Conservation (phyloP, 192 early-diverging fungal species). For the Coemansia sp. region DNA sequence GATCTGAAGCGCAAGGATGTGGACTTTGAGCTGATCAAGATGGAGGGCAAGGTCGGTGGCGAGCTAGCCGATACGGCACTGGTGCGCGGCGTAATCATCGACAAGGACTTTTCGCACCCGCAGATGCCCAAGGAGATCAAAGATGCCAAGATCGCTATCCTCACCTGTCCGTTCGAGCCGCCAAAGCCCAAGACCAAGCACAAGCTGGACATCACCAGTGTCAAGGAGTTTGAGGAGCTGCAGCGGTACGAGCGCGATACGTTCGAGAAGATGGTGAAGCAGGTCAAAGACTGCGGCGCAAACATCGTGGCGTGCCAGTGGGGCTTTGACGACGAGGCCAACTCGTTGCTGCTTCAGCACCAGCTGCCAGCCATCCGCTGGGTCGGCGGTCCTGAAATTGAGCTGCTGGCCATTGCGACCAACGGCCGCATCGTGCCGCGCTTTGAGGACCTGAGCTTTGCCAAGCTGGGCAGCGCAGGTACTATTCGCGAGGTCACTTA, state of each 20-base stretch:
- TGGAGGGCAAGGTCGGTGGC: constrained; percentile 98
- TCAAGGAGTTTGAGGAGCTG: constrained; percentile 98
- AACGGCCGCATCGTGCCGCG: constrained; percentile 99
- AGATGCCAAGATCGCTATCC: constrained; percentile 96
- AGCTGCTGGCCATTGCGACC: constrained; percentile 99
- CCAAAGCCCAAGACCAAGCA: constrained; percentile 99
- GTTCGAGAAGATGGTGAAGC: constrained; percentile 95
- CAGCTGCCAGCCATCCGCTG: constrained; percentile 96
- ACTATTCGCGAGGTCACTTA: constrained; percentile 82
- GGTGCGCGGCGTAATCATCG: constrained; percentile 97
- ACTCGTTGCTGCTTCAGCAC: constrained; percentile 98
- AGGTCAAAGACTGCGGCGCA: constrained; percentile 97
- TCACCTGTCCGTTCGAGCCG: constrained; percentile 99
- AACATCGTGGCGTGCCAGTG: constrained; percentile 99
- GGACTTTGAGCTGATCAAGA: constrained; percentile 99
- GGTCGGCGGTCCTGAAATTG: constrained; percentile 99
- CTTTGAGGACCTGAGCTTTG: constrained; percentile 87
- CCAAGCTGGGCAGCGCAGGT: constrained; percentile 94
- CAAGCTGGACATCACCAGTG: constrained; percentile 96
- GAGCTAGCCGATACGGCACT: constrained; percentile 90
- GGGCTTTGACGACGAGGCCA: constrained; percentile 99
- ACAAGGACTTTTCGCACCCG: constrained; percentile 99
- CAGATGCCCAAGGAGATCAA: constrained; percentile 98
- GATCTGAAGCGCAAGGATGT: constrained; percentile 99
- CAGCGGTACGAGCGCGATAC: constrained; percentile 95